Base-by-base conservation (phyloP, 164 flowering plant genomes). In the Liriodendron chinense region DNA sequence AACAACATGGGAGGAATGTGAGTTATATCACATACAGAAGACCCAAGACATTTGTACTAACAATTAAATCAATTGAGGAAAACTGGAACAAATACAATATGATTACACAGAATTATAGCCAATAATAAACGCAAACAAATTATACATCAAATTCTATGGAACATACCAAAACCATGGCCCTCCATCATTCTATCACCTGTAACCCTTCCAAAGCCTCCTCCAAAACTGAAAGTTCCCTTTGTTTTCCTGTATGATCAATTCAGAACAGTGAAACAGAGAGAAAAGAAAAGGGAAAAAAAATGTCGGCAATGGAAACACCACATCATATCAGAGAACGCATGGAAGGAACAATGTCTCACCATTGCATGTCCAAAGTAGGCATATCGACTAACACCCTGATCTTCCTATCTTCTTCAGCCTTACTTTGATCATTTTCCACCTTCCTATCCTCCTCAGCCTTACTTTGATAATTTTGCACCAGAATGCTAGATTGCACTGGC, bases 361-460 rank as follows among this genome's bases (percentile, higher is more conserved):
- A 34, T 34, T 34, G 43, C 43, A 34, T 34, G 43, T 34, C 43
- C 43, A 34, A 34, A 34, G 43, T 7, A 34, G 43, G 43, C 43
- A 34, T 34, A 1, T 34, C 7, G 7, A 34, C 43, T 34, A 84
- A 92, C 48, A 97, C 98, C 83, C 90, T 87, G 23, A 96, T 89
- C 80, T 89, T 96, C 87, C 89, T 90, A 69, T 94, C 98, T 79
- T 96, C 98, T 65, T 96, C 98, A 78, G 85, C 96, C 82, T 79
- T 86, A 2, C 89, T 80, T 53, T 89, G 85, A 76, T 83, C 88
- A 79, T 89, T 97, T 69, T 53, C 18, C 16, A 96, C 88, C 80
- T 89, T 96, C 87, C 89, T 90, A 69, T 94, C 98, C 78, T 96
- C 98, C 66, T 94, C 98, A 77, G 84, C 96, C 83, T 79, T 86